A percentile compares a stretch with the other conserved stretches of the same genome.
phyloP scores from a whole-genome alignment of 148 eudicot species.

The Cornus controversa region DNA sequence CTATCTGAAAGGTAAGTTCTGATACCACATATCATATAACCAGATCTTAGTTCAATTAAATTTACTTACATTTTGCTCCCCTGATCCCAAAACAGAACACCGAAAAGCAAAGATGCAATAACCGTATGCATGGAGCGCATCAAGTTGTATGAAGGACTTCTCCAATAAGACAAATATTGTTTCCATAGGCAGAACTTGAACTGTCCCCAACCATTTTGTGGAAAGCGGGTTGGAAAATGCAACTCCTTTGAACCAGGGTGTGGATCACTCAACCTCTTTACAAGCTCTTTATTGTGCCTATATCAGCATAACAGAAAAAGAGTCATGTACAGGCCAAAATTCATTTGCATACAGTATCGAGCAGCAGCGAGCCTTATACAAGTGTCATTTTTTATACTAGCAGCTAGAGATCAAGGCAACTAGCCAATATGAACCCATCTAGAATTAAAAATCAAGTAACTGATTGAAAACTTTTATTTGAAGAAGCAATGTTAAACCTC shows the following conservation, averaged over 20 bases:
- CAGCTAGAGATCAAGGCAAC: too few species aligned
- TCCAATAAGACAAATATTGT: slow-evolving; percentile 77
- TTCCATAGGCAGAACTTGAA: slow-evolving; percentile 81
- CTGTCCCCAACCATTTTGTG: slow-evolving; percentile 75
- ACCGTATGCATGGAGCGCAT: slow-evolving; percentile 42
- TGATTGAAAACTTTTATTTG: too few species aligned
- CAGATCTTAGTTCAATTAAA: not conserved
- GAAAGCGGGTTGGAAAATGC: slow-evolving; percentile 48
- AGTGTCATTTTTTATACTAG: too few species aligned
- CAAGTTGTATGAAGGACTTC: slow-evolving; percentile 80
- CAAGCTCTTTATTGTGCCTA: slow-evolving; percentile 62
- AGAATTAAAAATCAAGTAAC: too few species aligned
- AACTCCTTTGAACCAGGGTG: slow-evolving; percentile 55
- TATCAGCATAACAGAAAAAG: slow-evolving; percentile 1
- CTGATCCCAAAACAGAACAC: slow-evolving; percentile 64
- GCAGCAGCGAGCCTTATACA: too few species aligned
- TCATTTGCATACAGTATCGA: too few species aligned
- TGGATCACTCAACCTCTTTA: slow-evolving; percentile 47
- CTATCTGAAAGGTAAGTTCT: too few species aligned
- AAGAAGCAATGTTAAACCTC: too few species aligned
- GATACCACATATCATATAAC: too few species aligned
- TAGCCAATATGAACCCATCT: too few species aligned
- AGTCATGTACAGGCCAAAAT: not conserved
- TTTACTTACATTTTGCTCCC: slow-evolving; percentile 65
- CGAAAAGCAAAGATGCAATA: slow-evolving; percentile 50